Evolutionary conservation across 108 stramenopile species (phyloP).

Genomic region (Parietichytrium sp.): DNA sequence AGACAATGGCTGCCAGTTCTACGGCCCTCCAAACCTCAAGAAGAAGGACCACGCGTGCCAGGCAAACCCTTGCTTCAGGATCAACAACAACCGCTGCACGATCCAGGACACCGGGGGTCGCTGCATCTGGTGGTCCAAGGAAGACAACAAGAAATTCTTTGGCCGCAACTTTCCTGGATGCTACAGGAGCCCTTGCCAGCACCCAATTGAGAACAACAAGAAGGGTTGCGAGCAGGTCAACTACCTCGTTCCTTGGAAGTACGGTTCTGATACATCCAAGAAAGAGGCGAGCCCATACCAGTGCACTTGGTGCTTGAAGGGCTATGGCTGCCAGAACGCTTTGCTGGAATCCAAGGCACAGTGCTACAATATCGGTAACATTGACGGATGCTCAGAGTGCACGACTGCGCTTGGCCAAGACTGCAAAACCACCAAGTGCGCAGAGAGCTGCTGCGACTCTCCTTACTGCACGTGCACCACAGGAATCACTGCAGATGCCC

Average conservation of each 20-base stretch:
- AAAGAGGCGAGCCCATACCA: too few species aligned
- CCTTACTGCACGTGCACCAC: constrained; percentile 6
- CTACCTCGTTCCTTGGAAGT: too few species aligned
- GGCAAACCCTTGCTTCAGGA: constrained; percentile 4
- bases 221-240: background rate
- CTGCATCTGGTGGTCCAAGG: constrained; percentile 5
- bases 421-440: background rate
- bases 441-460: constrained; percentile 2
- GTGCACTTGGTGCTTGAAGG: background rate
- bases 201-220: constrained; percentile 16
- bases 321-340: constrained; percentile 27
- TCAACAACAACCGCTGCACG: constrained; percentile 4
- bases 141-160: background rate
- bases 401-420: background rate
- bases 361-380: background rate
- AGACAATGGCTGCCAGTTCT: background rate
- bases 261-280: too few species aligned
- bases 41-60: background rate
- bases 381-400: background rate
- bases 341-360: background rate
- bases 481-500: too few species aligned
- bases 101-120: constrained; percentile 32
- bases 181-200: background rate
- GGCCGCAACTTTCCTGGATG: constrained; percentile 16
- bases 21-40: background rate